Evolutionary conservation across 805 yeast genomes (phyloP), one percentile per base, ranked within the genome.

Genomic region (Zygosaccharomyces bailii): DNA sequence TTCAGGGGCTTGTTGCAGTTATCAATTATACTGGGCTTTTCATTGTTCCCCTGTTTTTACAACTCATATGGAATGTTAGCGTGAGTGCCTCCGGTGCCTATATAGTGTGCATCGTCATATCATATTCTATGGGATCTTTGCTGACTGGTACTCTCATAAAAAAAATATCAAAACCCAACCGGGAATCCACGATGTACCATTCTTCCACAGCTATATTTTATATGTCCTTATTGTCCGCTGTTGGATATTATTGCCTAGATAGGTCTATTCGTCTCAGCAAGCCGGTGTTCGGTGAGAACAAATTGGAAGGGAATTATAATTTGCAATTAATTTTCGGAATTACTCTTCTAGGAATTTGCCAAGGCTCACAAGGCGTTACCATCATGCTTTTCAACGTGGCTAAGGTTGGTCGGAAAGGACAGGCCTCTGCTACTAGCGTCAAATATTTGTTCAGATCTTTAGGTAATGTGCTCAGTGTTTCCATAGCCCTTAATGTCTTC

Each of bases 401-500:
- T 1, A 64, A 61, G 35, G 75, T 68, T 23, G 75, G 75, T 7
- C 48, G 56, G 18, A 62, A 60, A 34, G 65, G 66, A 10, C 76
- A 73, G 47, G 76, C 76, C 1, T 55, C 70, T 30, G 72, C 73
- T 11, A 70, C 72, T 10, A 73, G 76, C 13, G 72, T 69, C 63
- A 71, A 67, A 29, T 72, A 71, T 38, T 56, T 72, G 39, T 67
- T 71, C 37, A 63, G 72, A 45, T 70, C 75, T 1, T 49, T 71
- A 38, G 77, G 77, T 8, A 67, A 69, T 38, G 74, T 70, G 10
- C 51, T 68, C 7, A 75, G 76, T 33, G 72, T 69, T 6, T 73
- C 75, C 11, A 51, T 70, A 18, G 38, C 48, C 6, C 24, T 48
- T 14, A 41, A 42, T 21, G 34, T 48, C 14, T 48, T 44, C 29